Conservation (phyloP, 352 stramenopile species). For the Pythium rhizo-oryzae region DNA sequence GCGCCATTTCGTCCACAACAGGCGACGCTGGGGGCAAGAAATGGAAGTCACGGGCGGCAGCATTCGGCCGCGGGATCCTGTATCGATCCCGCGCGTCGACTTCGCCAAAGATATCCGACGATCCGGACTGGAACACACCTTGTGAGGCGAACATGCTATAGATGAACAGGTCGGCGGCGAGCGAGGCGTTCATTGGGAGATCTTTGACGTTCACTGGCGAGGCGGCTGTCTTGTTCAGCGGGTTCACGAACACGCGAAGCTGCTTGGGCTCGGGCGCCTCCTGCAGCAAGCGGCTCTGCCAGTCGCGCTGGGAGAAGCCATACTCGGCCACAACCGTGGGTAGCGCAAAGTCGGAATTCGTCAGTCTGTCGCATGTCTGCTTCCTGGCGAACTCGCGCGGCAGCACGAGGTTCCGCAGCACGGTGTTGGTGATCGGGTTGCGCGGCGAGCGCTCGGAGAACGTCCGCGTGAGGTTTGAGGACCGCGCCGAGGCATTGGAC, state of each 20-base stretch:
- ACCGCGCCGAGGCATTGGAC: no score
- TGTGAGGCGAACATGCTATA: not conserved
- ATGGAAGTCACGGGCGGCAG: no score
- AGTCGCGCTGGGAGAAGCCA: constrained; percentile 8
- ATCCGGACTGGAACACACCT: no score
- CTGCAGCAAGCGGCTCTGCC: constrained; percentile 1
- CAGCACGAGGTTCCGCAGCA: not conserved
- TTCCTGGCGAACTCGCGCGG: not conserved
- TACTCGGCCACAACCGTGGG: not conserved
- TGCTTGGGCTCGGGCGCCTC: not conserved
- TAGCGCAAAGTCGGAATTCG: not conserved
- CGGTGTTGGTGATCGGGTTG: not conserved
- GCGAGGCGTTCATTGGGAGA: not conserved
- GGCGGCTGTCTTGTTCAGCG: not conserved
- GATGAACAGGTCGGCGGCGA: not conserved
- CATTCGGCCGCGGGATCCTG: no score
- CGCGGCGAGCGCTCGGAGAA: not conserved
- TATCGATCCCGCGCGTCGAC: no score
- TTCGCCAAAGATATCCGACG: no score
- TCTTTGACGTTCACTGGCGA: not conserved
- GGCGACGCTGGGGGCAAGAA: not conserved
- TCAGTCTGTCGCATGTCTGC: not conserved
- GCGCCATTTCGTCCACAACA: not conserved
- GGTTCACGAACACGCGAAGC: not conserved
- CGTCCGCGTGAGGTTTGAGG: not conserved